Evolutionary conservation across 176 grass and related monocot species (phyloP).

Genomic region (Zea luxurians): DNA sequence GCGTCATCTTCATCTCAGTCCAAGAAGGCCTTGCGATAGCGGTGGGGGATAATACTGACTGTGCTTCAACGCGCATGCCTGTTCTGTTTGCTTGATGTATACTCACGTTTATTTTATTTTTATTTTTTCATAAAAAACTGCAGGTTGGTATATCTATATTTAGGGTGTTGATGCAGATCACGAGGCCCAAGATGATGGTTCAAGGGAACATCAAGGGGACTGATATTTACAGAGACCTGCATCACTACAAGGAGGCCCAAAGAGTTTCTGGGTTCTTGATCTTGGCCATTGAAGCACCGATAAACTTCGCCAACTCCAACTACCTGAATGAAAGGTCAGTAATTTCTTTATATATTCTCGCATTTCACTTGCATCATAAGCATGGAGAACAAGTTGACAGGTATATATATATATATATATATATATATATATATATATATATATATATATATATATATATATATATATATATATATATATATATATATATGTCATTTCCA

Average conservation of each 20-base stretch:
- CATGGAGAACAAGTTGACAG: background rate
- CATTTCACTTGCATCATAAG: background rate
- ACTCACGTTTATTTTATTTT: background rate
- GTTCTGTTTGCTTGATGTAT: background rate
- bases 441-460: conserved; percentile 25
- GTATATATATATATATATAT: conserved; percentile 10
- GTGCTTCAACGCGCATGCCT: background rate
- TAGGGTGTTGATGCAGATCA: conserved; percentile 82
- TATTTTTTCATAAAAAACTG: background rate
- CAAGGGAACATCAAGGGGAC: conserved; percentile 83
- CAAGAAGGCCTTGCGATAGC: conserved; percentile 87
- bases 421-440: conserved; percentile 16
- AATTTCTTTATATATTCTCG: conserved; percentile 4
- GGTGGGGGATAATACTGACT: conserved; percentile 35
- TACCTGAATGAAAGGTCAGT: conserved; percentile 82
- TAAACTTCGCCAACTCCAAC: conserved; percentile 92
- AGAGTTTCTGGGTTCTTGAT: conserved; percentile 87
- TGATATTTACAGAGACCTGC: conserved; percentile 76
- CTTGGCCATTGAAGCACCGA: conserved; percentile 80
- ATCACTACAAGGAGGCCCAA: conserved; percentile 87
- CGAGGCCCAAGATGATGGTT: conserved; percentile 71
- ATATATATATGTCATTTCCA: background rate
- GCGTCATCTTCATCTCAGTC: conserved; percentile 92
- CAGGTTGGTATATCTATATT: conserved; percentile 89
- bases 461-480: conserved; percentile 23